Evolutionary conservation across 1,139 yeast species (phyloP).

Genomic region (Spathaspora sp.): DNA sequence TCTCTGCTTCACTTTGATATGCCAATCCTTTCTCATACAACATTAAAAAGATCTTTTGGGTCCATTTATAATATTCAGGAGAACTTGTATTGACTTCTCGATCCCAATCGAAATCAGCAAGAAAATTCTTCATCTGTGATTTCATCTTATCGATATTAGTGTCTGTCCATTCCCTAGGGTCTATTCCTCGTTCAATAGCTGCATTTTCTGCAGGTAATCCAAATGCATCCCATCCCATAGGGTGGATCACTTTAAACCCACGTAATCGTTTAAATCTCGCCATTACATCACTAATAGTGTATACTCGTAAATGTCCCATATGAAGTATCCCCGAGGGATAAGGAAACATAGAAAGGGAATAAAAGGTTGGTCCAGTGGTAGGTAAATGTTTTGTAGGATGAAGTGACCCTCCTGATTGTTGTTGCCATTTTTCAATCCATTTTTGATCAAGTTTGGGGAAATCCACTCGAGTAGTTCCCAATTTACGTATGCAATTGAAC

Average conservation of each 20-base stretch:
- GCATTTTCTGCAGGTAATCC: slow-evolving; percentile 99
- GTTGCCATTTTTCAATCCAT: slow-evolving; percentile 55
- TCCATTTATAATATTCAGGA: slow-evolving; percentile 88
- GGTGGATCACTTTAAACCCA: slow-evolving; percentile 82
- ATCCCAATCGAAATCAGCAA: slow-evolving; percentile 93
- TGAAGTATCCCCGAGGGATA: slow-evolving; percentile 93
- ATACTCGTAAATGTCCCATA: slow-evolving; percentile 91
- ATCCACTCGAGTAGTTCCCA: slow-evolving; percentile 1
- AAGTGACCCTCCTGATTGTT: slow-evolving; percentile 36
- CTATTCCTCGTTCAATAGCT: slow-evolving; percentile 80
- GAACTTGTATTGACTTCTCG: slow-evolving; percentile 83
- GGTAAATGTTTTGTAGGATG: slow-evolving; percentile 42
- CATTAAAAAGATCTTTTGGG: slow-evolving; percentile 80
- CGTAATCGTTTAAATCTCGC: slow-evolving; percentile 75
- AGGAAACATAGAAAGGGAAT: slow-evolving; percentile 87
- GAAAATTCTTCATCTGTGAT: slow-evolving; percentile 71
- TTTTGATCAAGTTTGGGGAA: slow-evolving; percentile 38
- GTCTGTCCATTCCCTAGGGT: slow-evolving; percentile 82
- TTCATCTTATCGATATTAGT: slow-evolving; percentile 80
- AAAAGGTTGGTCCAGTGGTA: slow-evolving; percentile 44
- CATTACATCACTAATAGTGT: slow-evolving; percentile 83
- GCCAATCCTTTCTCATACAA: slow-evolving; percentile 77
- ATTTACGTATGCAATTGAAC: neutral
- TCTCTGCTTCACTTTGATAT: slow-evolving; percentile 80
- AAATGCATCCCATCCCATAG: slow-evolving; percentile 99